Evolutionary conservation across 345 rosid species (phyloP).

Genomic region (Gossypium anomalum): DNA sequence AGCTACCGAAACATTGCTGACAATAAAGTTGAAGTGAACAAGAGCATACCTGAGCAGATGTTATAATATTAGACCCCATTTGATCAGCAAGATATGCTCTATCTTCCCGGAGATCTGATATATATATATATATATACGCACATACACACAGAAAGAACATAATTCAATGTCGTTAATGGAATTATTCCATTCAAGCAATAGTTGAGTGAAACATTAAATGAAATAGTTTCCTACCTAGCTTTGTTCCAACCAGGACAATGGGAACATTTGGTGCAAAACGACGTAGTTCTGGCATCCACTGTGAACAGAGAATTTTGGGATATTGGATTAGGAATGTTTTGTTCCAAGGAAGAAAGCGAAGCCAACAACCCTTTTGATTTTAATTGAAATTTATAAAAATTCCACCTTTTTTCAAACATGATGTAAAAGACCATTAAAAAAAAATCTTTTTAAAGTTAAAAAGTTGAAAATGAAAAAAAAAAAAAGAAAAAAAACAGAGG

Average conservation of each 20-base stretch:
- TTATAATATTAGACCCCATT: constrained; percentile 54
- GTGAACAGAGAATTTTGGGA: constrained; percentile 20
- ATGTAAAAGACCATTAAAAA: neutral
- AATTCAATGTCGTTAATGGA: neutral
- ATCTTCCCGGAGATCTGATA: constrained; percentile 78
- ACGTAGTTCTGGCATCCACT: constrained; percentile 99
- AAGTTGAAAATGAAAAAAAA: neutral
- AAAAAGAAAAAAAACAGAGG: neutral
- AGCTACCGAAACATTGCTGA: neutral
- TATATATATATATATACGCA: neutral
- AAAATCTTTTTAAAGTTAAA: neutral
- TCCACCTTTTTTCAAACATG: constrained; percentile 17
- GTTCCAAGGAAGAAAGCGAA: neutral
- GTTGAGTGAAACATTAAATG: neutral
- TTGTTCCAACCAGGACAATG: constrained; percentile 91
- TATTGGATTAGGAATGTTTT: neutral
- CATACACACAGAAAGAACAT: neutral
- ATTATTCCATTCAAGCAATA: neutral
- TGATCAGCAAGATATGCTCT: constrained; percentile 67
- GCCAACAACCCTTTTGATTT: neutral
- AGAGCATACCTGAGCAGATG: constrained; percentile 60
- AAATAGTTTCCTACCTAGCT: constrained; percentile 54
- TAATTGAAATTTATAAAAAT: too few relatives aligned
- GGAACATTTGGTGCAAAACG: constrained; percentile 95
- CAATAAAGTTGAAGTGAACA: neutral